phyloP scores from a whole-genome alignment of 2,329 filamentous ascomycete genomes.

The Exutisphaerella laricina region DNA sequence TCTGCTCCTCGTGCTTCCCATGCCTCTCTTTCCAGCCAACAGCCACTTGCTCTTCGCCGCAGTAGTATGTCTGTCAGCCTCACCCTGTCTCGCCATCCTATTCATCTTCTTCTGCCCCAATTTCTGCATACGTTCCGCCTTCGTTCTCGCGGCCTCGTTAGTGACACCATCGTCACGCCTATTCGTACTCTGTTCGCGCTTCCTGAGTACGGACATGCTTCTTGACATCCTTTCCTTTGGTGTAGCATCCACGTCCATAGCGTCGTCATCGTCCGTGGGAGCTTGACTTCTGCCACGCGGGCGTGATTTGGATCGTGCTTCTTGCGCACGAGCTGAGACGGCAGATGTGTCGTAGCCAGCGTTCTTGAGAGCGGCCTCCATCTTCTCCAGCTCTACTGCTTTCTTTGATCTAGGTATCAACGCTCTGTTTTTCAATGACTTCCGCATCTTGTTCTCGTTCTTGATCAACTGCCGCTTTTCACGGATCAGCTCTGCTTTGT shows the following conservation, averaged over 20 bases:
- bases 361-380: constrained; percentile 77
- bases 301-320: constrained; percentile 59
- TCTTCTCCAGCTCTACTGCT: constrained; percentile 76
- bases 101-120: constrained; percentile 98
- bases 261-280: constrained; percentile 58
- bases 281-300: constrained; percentile 63
- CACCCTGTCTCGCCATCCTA: constrained; percentile 92
- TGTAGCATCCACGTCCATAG: constrained; percentile 62
- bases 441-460: constrained; percentile 92
- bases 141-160: constrained; percentile 59
- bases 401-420: constrained; percentile 79
- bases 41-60: constrained; percentile 83
- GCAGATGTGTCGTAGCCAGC: constrained; percentile 79
- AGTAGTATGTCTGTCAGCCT: constrained; percentile 85
- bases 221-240: constrained; percentile 43
- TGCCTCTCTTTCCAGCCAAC: constrained; percentile 86
- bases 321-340: constrained; percentile 55
- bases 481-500: constrained; percentile 91
- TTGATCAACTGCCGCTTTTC: constrained; percentile 90
- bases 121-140: constrained; percentile 83
- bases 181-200: constrained; percentile 60
- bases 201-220: constrained; percentile 59
- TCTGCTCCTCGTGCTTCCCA: constrained; percentile 65
- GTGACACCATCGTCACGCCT: constrained; percentile 72
- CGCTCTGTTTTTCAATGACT: constrained; percentile 94